phyloP scores from a whole-genome alignment of 345 rosid genomes.

The Ceriops zippeliana region DNA sequence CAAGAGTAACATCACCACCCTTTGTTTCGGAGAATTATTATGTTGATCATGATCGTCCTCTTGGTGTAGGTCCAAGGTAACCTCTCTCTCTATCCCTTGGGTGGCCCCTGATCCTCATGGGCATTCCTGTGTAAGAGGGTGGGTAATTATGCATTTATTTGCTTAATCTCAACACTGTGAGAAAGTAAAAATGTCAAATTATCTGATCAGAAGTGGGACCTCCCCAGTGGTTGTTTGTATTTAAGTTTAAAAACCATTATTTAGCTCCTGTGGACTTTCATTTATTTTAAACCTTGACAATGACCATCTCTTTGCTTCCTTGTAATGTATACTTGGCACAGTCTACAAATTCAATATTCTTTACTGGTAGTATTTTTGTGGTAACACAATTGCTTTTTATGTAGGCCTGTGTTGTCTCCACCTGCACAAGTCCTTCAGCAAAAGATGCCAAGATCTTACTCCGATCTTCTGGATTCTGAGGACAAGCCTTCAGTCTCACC shows the following conservation, averaged over 20 bases:
- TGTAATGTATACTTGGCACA: background rate
- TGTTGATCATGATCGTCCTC: constrained; percentile 26
- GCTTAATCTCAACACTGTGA: background rate
- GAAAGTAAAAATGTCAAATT: background rate
- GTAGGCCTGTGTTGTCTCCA: constrained; percentile 45
- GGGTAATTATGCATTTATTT: background rate
- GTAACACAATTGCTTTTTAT: constrained; percentile 4
- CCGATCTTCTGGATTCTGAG: constrained; percentile 28
- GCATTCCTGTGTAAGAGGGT: background rate
- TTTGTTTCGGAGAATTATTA: constrained; percentile 29
- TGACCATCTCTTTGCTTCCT: no score
- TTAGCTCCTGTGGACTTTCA: background rate
- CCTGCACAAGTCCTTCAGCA: constrained; percentile 35
- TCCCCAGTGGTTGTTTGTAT: background rate
- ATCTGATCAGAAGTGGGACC: background rate
- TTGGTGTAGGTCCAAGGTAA: constrained; percentile 37
- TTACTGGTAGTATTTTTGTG: constrained; percentile 4
- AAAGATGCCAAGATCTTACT: constrained; percentile 32
- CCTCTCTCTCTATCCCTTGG: constrained; percentile 6
- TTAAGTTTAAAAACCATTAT: constrained; percentile 2
- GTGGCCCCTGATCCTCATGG: background rate
- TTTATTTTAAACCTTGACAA: no score
- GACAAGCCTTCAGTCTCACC: constrained; percentile 34
- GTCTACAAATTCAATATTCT: background rate
- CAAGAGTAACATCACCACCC: constrained; percentile 28